Base-by-base conservation (phyloP, 768 basidiomycete genomes). In the Artomyces pyxidatus region DNA sequence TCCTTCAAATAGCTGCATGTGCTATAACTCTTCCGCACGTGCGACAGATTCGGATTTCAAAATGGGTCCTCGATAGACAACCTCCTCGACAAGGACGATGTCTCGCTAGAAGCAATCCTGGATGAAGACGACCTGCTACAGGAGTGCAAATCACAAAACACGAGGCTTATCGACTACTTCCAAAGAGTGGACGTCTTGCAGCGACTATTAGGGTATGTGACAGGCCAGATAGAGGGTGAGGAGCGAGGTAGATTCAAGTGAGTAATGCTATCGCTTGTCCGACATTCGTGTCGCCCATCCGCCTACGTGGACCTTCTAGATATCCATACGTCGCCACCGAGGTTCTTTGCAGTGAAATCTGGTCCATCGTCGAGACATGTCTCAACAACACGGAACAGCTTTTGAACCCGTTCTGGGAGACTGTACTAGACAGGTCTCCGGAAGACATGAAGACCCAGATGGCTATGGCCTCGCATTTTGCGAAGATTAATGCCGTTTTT, bases 71-170 rank as follows among this genome's bases (percentile, higher is more conserved):
- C 84, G 51, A 90, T 96, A 67, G 92, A 96, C 77, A 78, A 78
- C 60, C 77, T 96, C 51, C 78, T 96, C 53, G 85, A 90, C 75
- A 85, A 89, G 70, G 89, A 92, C 58, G 87, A 90, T 61, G 83
- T 90, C 55, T 77, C 83, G 42, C 79, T 98, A 37, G 93, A 96
- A 65, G 83, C 88, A 37, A 83, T 98, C 51, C 75, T 98, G 48
- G 91, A 92, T 68, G 91, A 96, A 68, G 85, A 90, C 61, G 93
- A 97, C 64, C 73, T 98, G 39, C 71, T 98, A 48, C 88, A 89
- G 66, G 95, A 98, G 67, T 91, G 92, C 78, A 97, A 97, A 68
- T 76, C 85, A 1, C 88, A 95, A 68, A 98, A 98, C 62, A 85
- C 85, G 35, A 73, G 88, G 50, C 79, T 95, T 43, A 86, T 88